Base-by-base conservation (phyloP, 805 yeast species). In the Lipomyces oligophaga region DNA sequence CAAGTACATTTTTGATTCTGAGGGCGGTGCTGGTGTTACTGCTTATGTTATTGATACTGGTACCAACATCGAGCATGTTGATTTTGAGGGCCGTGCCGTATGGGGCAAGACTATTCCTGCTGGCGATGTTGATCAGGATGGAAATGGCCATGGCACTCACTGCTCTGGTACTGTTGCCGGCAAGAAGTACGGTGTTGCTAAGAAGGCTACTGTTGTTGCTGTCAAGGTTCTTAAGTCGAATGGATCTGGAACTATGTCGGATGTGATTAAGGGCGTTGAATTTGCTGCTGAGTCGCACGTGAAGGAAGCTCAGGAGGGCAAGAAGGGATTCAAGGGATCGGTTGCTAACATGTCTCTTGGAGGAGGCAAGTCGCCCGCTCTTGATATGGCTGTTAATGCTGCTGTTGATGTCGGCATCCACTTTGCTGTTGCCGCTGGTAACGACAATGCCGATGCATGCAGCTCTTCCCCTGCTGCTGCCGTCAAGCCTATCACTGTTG, bases 401-500 rank as follows among this genome's bases (percentile, higher is more conserved):
- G 81, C 80, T 21, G 75, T 71, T 49, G 68, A 67, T 57, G 75
- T 77, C 31, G 81, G 81, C 57, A 61, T 77, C 44, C 78, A 77
- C 64, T 71, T 78, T 57, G 79, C 80, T 32, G 81, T 77, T 51
- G 81, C 82, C 41, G 82, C 82, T 25, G 81, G 82, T 62, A 77
- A 77, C 62, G 81, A 77, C 59, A 73, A 76, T 62, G 74, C 72
- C 39, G 81, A 77, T 57, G 81, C 82, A 11, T 78, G 80, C 65
- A 67, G 72, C 55, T 68, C 69, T 49, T 78, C 81, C n/a, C 82
- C 82, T 27, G 81, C 81, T 7, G 70, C 75, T 48, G 80, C 81
- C n/a, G 72, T 67, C 49, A 67, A 70, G 55, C 78, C 96, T 36
- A 78, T 90, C 61, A 86, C 96, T 38, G 97, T 90, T 41, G 98